Base-by-base conservation (phyloP, 768 basidiomycete species). In the Candolleomyces efflorescens region DNA sequence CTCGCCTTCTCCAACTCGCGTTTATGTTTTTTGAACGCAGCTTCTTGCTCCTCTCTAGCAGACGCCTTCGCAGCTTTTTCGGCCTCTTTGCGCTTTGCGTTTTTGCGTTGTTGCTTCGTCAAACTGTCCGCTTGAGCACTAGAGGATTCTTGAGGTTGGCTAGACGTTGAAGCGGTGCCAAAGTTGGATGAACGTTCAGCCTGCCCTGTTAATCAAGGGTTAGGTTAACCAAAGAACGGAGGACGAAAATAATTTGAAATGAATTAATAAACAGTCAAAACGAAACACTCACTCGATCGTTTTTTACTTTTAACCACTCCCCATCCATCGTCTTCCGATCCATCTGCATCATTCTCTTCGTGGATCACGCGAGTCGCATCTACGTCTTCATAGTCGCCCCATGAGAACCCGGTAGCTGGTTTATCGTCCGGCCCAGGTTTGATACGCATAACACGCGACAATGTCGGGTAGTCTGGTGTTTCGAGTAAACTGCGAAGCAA, bases 381-480 rank as follows among this genome's bases (percentile, higher is more conserved):
- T 20, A 82, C 82, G 53, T 90, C 86, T 56, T 90, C 90, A 64
- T 90, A 90, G 72, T 91, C 89, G 0, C 72, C 84, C 89, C 86
- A 89, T 0, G 87, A 82, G 67, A 86, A 87, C 0, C 89, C 88
- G 5, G 75, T 69, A 7, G 81, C 83, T 15, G 87, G 85, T 43
- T 76, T 74, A 55, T 86, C 84, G 56, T 78, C 77, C n/a, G 82
- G 70, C 10, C 64, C 70, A 15, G 86, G 83, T 60, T 78, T 78
- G 3, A 90, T 78, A 22, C 87, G 88, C 75, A 89, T 82, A 58
- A 90, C 86, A 37, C 85, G 83, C n/a, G 87, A 75, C 26, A 84
- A 52, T 15, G 70, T 69, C 46, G 68, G 84, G 71, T 79, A 69
- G 65, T 86, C 81, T 2, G 88, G 76, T 17, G 75, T 73, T 63